These are phyloP conservation scores for Pseudopyricularia cyperi DNA, from an alignment of 2,329 filamentous ascomycete species.

Conservation along the genomic window DNA sequence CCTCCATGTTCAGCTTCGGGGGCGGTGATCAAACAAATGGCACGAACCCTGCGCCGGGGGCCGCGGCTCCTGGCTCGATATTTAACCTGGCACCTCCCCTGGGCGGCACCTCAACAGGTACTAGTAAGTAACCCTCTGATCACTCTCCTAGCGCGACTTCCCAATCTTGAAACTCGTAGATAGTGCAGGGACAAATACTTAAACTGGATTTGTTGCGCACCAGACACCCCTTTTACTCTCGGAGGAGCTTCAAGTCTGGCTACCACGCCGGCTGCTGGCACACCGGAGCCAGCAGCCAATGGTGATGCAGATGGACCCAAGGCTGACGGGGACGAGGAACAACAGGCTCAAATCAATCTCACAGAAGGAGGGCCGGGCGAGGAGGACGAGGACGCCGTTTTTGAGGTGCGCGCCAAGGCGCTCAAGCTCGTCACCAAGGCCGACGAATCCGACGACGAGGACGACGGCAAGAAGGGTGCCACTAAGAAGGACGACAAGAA, in stretches of 20 bases:
- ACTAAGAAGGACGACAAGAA: conserved; percentile 28
- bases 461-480: conserved; percentile 17
- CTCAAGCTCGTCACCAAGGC: conserved; percentile 42
- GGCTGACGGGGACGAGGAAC: conserved; percentile 37
- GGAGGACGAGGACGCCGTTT: conserved; percentile 56
- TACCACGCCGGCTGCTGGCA: conserved; percentile 45
- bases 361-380: conserved; percentile 54
- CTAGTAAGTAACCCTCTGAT: conserved; percentile 21
- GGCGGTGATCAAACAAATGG: conserved; percentile 16
- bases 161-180: background rate
- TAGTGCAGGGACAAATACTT: conserved; percentile 1
- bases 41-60: conserved; percentile 14
- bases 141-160: background rate
- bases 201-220: conserved; percentile 5
- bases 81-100: conserved; percentile 18
- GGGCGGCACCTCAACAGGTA: conserved; percentile 25
- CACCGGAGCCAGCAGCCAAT: conserved; percentile 38
- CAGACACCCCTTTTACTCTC: conserved; percentile 43
- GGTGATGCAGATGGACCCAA: conserved; percentile 23
- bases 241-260: conserved; percentile 48
- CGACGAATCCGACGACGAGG: conserved; percentile 27
- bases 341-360: conserved; percentile 58
- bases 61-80: conserved; percentile 12
- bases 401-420: conserved; percentile 60
- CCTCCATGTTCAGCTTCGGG: conserved; percentile 26